Conservation (phyloP, 2,329 filamentous ascomycete species). For the Exophiala xenobiotica region DNA sequence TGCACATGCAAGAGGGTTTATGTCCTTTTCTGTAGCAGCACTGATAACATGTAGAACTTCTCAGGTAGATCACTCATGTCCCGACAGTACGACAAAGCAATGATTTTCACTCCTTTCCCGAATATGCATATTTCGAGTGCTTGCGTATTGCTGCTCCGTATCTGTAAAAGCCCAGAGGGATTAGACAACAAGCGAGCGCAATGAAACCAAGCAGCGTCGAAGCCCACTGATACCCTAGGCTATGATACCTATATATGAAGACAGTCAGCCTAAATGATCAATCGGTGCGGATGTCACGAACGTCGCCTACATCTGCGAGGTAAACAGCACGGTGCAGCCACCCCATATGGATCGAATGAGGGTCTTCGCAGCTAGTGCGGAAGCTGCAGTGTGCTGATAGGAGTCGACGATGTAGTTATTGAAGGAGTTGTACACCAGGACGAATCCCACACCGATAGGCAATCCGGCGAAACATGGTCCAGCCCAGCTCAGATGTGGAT, state of each 20-base stretch:
- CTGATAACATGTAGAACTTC: background rate
- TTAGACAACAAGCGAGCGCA: constrained; percentile 71
- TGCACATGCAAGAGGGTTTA: too few species aligned
- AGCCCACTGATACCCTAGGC: constrained; percentile 82
- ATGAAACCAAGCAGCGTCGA: constrained; percentile 70
- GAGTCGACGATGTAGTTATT: constrained; percentile 76
- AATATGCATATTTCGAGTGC: background rate
- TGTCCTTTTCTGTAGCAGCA: too few species aligned
- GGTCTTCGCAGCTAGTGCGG: constrained; percentile 79
- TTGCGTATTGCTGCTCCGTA: background rate
- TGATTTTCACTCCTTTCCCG: background rate
- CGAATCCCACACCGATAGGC: constrained; percentile 74
- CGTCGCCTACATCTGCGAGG: constrained; percentile 72
- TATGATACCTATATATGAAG: too few species aligned
- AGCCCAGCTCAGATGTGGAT: constrained; percentile 60
- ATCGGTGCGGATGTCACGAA: constrained; percentile 47
- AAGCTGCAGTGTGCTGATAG: constrained; percentile 80
- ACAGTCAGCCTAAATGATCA: background rate
- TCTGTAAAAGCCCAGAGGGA: constrained; percentile 75
- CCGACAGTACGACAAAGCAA: too few species aligned
- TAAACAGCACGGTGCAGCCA: constrained; percentile 73
- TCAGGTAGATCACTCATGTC: background rate
- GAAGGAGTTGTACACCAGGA: constrained; percentile 76
- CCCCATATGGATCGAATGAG: constrained; percentile 88
- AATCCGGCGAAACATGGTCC: constrained; percentile 70